Conservation (phyloP, 495 filamentous ascomycete genomes). For the Daldinia childiae region DNA sequence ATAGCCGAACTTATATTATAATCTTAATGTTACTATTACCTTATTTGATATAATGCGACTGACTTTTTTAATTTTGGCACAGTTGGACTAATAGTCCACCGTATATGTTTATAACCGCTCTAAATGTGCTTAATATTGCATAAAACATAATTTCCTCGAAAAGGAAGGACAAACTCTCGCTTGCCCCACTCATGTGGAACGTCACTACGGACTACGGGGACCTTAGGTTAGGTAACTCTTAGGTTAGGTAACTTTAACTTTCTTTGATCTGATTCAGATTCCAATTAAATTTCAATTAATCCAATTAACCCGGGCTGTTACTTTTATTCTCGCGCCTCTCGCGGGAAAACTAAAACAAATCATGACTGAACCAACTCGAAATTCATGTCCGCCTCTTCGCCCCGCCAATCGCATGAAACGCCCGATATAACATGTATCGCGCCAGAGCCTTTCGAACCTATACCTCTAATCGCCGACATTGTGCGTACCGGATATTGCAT, state of each 20-base stretch:
- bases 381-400: constrained; percentile 37
- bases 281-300: constrained; percentile 6
- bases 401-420: constrained; percentile 15
- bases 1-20: no score
- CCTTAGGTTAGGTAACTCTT: no score
- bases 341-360: constrained; percentile 13
- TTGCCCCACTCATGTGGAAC: constrained; percentile 31
- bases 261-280: constrained; percentile 25
- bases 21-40: no score
- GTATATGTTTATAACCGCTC: neutral
- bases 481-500: constrained; percentile 52
- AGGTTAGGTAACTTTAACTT: neutral
- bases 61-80: no score
- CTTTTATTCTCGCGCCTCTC: constrained; percentile 8
- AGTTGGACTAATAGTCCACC: no score
- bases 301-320: neutral
- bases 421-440: constrained; percentile 48
- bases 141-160: neutral
- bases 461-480: constrained; percentile 50
- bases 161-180: constrained; percentile 4
- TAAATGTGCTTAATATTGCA: neutral
- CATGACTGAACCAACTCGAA: constrained; percentile 29
- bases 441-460: constrained; percentile 45
- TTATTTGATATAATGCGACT: no score
- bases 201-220: constrained; percentile 8